A percentile compares a stretch with the other conserved stretches of the same genome.
Conservation (phyloP, 176 grass and related monocot genomes). For the Rhynchospora tenuis region DNA sequence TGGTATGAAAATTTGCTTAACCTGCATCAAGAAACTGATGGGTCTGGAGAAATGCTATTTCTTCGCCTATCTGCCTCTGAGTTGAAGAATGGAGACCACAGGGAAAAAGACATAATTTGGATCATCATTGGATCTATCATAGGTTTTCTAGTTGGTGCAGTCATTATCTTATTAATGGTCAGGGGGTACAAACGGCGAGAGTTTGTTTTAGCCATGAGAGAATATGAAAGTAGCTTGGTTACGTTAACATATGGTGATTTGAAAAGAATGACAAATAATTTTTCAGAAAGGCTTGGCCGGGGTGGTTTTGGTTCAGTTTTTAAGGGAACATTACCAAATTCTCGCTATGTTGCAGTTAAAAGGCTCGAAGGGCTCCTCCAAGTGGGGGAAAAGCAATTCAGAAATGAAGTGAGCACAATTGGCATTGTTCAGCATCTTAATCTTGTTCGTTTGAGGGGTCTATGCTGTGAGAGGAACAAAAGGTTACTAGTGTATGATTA, state of each 20-base stretch:
- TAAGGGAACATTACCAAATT: slow-evolving; percentile 19
- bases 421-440: slow-evolving; percentile 39
- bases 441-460: slow-evolving; percentile 40
- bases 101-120: not conserved
- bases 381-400: slow-evolving; percentile 43
- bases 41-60: slow-evolving; percentile 11
- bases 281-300: slow-evolving; percentile 42
- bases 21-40: not conserved
- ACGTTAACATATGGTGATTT: slow-evolving; percentile 28
- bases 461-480: slow-evolving; percentile 19
- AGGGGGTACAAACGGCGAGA: not conserved
- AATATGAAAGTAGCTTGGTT: slow-evolving; percentile 16
- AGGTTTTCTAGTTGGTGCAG: not conserved
- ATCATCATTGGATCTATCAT: not conserved
- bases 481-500: slow-evolving; percentile 34
- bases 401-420: slow-evolving; percentile 37
- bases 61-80: slow-evolving; percentile 35
- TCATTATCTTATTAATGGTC: not conserved
- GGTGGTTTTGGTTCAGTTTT: slow-evolving; percentile 45
- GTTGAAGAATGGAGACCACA: not conserved
- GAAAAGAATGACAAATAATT: slow-evolving; percentile 40
- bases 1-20: slow-evolving; percentile 39
- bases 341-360: slow-evolving; percentile 29
- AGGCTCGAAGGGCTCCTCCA: slow-evolving; percentile 25
- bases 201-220: not conserved